Evolutionary conservation across 1,284 basidiomycete species (phyloP), one percentile per base, ranked within the genome.

Genomic region (Polyporus tsugae): DNA sequence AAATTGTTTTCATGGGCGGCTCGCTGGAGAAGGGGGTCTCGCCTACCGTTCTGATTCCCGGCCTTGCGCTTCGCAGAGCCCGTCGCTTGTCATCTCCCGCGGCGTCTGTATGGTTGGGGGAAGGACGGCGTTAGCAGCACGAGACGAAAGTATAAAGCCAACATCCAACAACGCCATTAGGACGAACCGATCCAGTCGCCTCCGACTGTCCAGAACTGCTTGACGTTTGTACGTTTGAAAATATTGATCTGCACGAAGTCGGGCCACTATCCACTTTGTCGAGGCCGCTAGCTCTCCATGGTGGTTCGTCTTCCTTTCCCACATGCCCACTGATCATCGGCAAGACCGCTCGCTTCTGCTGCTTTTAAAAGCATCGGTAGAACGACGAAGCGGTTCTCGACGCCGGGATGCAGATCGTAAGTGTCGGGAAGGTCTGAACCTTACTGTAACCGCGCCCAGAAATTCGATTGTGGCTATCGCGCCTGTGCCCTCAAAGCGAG

Each of bases 1-100:
- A 49, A 49, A 49, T 49, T 49, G 22, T 25, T 49, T 49, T 49
- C 46, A 25, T 55, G 52, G 17, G 52, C 52, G 52, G 52, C 33
- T 17, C 52, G 29, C 52, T 55, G 52, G 15, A 35, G 52, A 55
- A 55, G 52, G 6, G 52, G 6, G 15, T 29, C 13, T 33, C 25
- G 33, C 29, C 29, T 55, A 55, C 52, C 52, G 29, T 6, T 33
- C 29, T 55, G 52, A 55, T 55, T 55, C 52, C 52, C 52, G 52
- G 33, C 52, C 25, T 4, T 17, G 6, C 29, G 52, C 52, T 49
- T 49, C 46, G 22, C 46, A 49, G 22, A 49, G 46, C 25, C 46
- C 46, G 46, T 13, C 22, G 46, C 22, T 25, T 49, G 6, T 22
- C 11, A 3, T 13, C 46, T 49, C 46, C 46, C 46, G 46, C 46